Base-by-base conservation (phyloP, 1,139 yeast genomes). In the Suhomyces wounanorum region DNA sequence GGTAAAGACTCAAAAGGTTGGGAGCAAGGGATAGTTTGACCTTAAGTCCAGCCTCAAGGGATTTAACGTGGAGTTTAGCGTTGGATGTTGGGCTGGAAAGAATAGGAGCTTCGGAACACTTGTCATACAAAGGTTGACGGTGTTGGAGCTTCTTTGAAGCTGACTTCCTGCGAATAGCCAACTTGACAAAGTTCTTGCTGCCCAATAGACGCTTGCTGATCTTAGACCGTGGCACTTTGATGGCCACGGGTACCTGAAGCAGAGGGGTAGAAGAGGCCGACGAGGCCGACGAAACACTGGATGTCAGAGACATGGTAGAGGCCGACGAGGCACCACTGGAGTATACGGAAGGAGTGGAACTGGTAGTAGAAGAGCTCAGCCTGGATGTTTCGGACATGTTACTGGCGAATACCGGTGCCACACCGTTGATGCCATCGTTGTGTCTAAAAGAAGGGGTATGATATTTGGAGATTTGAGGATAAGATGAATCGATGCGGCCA, bases 41-140 rank as follows among this genome's bases (percentile, higher is more conserved):
- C 54, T 77, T 69, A 11, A 83, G 72, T 14, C 81, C 82, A 1
- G 84, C 82, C 46, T 81, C 82, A 28, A 81, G 64, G 6, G 83
- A 81, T 52, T 81, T 75, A 4, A 81, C 75, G 55, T 80, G 84
- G 26, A 78, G 68, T 55, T 77, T 77, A 43, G 70, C 58, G 31
- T 53, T 51, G 2, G 59, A 10, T 3, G 40, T 35, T 26, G 40
- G 44, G 10, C 35, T 40, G 16, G 45, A 45, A 10, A 41, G 21
- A 1, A 14, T 33, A 3, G 33, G 30, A 2, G 18, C 30, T 2
- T 44, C 51, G 39, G 33, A 10, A 17, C 18, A 21, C 33, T 17
- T 38, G 21, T 26, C 47, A 44, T 23, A 26, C 17, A 36, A 16
- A 13, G 43, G 43, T 14, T 43, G 50, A n/a, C 28, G 52, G 17